Conservation (phyloP, 176 grass and related monocot species). For the Otatea glauca region DNA sequence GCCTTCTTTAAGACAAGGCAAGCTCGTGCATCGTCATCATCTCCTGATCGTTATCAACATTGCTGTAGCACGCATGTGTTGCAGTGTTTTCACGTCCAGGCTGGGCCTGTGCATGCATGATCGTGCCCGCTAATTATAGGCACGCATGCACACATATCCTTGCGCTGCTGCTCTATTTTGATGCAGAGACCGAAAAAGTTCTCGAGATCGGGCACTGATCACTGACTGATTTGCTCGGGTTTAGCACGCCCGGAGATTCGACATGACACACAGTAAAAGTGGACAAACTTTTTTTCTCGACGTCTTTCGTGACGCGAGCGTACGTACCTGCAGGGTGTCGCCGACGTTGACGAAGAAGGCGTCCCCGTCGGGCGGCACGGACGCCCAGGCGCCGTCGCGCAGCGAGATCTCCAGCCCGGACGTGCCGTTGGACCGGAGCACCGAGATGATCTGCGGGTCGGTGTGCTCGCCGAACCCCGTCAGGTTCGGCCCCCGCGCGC, state of each 20-base stretch:
- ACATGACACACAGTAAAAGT: constrained; percentile 17
- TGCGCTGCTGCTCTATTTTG: constrained; percentile 6
- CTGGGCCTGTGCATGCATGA: constrained; percentile 5
- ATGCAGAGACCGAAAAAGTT: neutral
- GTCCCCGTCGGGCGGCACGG: constrained; percentile 75
- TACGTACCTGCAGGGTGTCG: constrained; percentile 76
- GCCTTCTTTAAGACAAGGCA: neutral
- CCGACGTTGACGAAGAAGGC: constrained; percentile 92
- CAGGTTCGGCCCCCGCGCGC: constrained; percentile 22
- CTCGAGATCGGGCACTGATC: constrained; percentile 4
- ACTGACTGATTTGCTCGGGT: neutral
- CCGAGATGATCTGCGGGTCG: constrained; percentile 87
- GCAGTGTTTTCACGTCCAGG: constrained; percentile 31
- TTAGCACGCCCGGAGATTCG: neutral
- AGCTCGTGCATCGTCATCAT: neutral
- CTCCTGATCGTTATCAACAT: neutral
- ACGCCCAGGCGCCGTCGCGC: constrained; percentile 63
- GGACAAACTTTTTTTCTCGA: neutral
- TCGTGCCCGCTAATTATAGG: neutral
- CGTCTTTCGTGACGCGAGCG: neutral
- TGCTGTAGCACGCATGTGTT: neutral
- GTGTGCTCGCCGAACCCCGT: constrained; percentile 99
- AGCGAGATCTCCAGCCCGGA: constrained; percentile 75
- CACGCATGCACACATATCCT: neutral
- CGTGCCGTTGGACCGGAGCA: constrained; percentile 84